Evolutionary conservation across 768 basidiomycete genomes (phyloP).

Genomic region (Rubroboletus satanas): DNA sequence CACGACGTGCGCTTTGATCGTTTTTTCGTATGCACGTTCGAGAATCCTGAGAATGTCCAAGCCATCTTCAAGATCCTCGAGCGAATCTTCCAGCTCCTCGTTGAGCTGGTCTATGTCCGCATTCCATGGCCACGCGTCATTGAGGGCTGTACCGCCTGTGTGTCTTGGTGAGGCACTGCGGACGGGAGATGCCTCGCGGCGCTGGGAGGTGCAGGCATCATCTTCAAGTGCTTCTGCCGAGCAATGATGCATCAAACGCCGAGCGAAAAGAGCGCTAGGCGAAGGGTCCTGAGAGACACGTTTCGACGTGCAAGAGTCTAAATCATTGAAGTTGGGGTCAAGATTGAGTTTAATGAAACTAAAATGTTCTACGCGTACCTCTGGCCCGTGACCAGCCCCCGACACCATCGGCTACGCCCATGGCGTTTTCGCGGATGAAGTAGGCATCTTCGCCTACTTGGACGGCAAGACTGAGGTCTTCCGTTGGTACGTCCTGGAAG

Average conservation of each 20-base stretch:
- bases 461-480: conserved; percentile 49
- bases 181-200: conserved; percentile 36
- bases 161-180: conserved; percentile 43
- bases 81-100: conserved; percentile 37
- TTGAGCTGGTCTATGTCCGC: conserved; percentile 41
- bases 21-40: conserved; percentile 65
- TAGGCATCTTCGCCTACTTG: conserved; percentile 94
- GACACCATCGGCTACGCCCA: conserved; percentile 95
- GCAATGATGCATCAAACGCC: conserved; percentile 83
- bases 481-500: conserved; percentile 28
- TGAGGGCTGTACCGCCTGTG: conserved; percentile 27
- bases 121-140: conserved; percentile 30
- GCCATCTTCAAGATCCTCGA: conserved; percentile 68
- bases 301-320: conserved; percentile 23
- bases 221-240: conserved; percentile 47
- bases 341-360: conserved; percentile 7
- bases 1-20: conserved; percentile 57
- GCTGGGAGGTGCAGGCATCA: conserved; percentile 4
- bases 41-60: conserved; percentile 66
- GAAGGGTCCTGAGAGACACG: conserved; percentile 39
- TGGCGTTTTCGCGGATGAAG: conserved; percentile 74
- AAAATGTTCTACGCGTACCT: conserved; percentile 30
- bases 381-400: conserved; percentile 75
- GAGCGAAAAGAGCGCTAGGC: conserved; percentile 60
- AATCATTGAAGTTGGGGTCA: neutral